These are phyloP conservation scores for Candida peoriensis DNA, from an alignment of 805 yeast species.

Conservation along the genomic window DNA sequence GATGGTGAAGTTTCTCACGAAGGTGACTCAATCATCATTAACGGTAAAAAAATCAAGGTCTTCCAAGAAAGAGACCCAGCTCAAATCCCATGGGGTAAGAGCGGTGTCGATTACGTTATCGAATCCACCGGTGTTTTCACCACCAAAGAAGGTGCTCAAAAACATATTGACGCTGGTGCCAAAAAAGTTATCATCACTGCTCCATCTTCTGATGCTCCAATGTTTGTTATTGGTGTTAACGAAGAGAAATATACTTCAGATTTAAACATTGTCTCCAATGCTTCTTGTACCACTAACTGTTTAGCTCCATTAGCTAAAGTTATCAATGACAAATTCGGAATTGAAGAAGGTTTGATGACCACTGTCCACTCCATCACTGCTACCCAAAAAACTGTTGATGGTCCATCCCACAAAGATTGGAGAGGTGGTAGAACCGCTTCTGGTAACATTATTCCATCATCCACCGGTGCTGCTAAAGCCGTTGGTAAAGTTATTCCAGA, in stretches of 20 bases:
- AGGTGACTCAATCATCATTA: conserved; percentile 47
- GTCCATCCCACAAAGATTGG: conserved; percentile 78
- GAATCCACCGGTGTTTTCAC: conserved; percentile 75
- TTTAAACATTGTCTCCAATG: conserved; percentile 58
- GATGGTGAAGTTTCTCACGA: conserved; percentile 52
- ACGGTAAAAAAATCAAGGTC: conserved; percentile 45
- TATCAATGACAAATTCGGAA: conserved; percentile 59
- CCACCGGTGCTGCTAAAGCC: conserved; percentile 76
- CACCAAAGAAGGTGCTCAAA: conserved; percentile 58
- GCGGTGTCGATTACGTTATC: conserved; percentile 56
- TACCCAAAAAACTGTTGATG: conserved; percentile 70
- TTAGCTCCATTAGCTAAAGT: conserved; percentile 70
- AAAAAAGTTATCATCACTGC: conserved; percentile 70
- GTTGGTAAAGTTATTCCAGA: conserved; percentile 72
- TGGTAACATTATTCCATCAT: conserved; percentile 70
- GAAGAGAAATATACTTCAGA: conserved; percentile 53
- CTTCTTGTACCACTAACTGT: conserved; percentile 73
- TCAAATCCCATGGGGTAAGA: conserved; percentile 62
- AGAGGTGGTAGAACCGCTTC: conserved; percentile 79
- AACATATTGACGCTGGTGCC: conserved; percentile 70
- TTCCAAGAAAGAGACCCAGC: conserved; percentile 67
- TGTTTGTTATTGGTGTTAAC: conserved; percentile 71
- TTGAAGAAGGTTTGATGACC: conserved; percentile 73
- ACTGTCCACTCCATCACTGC: conserved; percentile 71
- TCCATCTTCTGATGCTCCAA: conserved; percentile 68